Base-by-base conservation (phyloP, 1,284 basidiomycete species). In the Ceratobasidium sp. region DNA sequence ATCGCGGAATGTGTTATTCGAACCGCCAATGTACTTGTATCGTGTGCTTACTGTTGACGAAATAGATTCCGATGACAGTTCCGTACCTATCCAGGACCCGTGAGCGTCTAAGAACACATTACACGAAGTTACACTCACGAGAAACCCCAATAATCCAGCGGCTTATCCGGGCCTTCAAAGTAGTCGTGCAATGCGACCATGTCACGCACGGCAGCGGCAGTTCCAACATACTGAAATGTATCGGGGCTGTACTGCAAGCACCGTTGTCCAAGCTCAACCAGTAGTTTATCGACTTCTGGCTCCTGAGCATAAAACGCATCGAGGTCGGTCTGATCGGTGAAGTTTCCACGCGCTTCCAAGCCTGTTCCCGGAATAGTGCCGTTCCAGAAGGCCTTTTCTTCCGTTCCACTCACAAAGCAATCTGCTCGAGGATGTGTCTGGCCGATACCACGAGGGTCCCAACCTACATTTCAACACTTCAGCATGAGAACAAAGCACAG, bases 91-190 rank as follows among this genome's bases (percentile, higher is more conserved):
- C 26, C 40, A 12, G 26, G 13, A 33, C 23, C 20, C 13, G 13
- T 26, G 9, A 23, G 42, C 13, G 13, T n/a, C 66, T 26, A 49
- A 15, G 3, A 20, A 13, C 15, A 42, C 26, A n/a, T 42, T 26
- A 7, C n/a, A 12, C 55, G n/a, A 10, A 56, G 9, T 10, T 18
- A 6, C 33, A 49, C 76, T 69, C 26, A 81, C 79, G 79, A 80
- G 53, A 79, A 63, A 12, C 80, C 80, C 70, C 77, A 81, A 26
- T 79, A 80, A 49, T 80, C 70, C 12, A 81, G 44, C 1, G 63
- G 73, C 53, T 76, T 78, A 23, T 64, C 60, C 44, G 72, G 26
- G 3, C 80, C 79, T 28, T 79, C 80, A 12, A 81, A 39, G n/a
- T 44, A 63, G 49, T 81, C 80, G 13, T 78, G 58, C 1, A 81